phyloP scores from a whole-genome alignment of 345 rosid species.

The Populus euphratica region DNA sequence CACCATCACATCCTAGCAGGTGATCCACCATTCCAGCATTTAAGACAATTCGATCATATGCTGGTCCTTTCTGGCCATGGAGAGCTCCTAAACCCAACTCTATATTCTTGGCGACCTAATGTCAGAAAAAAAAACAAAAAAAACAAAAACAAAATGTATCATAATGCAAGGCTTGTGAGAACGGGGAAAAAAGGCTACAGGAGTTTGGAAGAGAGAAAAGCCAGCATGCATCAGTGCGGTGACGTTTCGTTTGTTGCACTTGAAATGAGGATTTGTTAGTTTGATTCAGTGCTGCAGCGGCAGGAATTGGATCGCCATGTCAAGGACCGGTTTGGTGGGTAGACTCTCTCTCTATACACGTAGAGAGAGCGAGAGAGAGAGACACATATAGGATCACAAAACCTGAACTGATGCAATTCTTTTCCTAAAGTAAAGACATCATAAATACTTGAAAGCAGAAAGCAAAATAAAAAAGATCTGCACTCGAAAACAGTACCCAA shows the following conservation, averaged over 20 bases:
- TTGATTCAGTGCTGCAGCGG: too few relatives aligned
- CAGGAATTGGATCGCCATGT: too few relatives aligned
- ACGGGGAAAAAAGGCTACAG: neutral
- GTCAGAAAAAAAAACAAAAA: conserved; percentile 1
- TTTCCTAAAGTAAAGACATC: too few relatives aligned
- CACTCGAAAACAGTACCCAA: too few relatives aligned
- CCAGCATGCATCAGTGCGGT: neutral
- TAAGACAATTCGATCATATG: conserved; percentile 81
- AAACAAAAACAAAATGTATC: neutral
- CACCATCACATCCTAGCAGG: conserved; percentile 78
- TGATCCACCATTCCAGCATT: conserved; percentile 95
- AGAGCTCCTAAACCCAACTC: conserved; percentile 86
- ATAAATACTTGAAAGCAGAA: too few relatives aligned
- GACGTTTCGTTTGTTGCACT: neutral
- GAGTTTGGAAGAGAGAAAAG: neutral
- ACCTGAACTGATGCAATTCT: too few relatives aligned
- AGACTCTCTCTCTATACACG: too few relatives aligned
- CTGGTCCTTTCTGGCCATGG: conserved; percentile 69
- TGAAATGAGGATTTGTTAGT: neutral
- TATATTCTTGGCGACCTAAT: conserved; percentile 73
- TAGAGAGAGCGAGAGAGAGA: too few relatives aligned
- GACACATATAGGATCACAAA: too few relatives aligned
- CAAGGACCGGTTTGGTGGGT: too few relatives aligned
- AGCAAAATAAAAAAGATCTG: too few relatives aligned
- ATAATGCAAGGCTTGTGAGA: neutral